phyloP scores from a whole-genome alignment of 352 stramenopile species.

The Globisporangium okanoganense region DNA sequence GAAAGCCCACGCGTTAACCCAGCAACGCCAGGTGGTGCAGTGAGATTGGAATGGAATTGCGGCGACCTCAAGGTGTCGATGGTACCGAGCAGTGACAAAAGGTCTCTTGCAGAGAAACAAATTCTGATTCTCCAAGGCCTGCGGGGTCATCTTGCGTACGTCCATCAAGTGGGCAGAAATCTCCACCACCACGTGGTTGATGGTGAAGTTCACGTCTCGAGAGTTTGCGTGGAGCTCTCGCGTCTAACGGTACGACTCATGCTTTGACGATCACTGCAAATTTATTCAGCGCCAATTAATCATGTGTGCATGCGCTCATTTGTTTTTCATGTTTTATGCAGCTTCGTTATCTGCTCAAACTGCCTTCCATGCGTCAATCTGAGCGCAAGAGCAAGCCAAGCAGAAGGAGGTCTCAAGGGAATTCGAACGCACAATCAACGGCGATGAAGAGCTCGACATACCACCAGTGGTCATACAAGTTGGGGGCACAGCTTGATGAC shows the following conservation, averaged over 20 bases:
- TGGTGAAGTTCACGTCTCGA: neutral
- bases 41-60: constrained; percentile 5
- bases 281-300: neutral
- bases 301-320: neutral
- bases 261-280: neutral
- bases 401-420: neutral
- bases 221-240: constrained; percentile 1
- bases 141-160: constrained; percentile 8
- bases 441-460: neutral
- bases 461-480: constrained; percentile 16
- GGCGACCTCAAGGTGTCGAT: constrained; percentile 7
- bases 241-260: constrained; percentile 10
- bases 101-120: neutral
- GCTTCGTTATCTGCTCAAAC: constrained; percentile 40
- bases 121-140: constrained; percentile 3
- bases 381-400: neutral
- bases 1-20: neutral
- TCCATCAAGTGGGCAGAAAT: neutral
- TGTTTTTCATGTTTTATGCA: constrained; percentile 6
- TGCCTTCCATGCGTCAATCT: constrained; percentile 16
- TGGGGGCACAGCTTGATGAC: constrained; percentile 29
- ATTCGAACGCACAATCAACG: neutral
- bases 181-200: constrained; percentile 11
- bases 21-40: constrained; percentile 1
- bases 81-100: neutral